Conservation (phyloP, 495 filamentous ascomycete species). For the Clavariopsis aquatica region DNA sequence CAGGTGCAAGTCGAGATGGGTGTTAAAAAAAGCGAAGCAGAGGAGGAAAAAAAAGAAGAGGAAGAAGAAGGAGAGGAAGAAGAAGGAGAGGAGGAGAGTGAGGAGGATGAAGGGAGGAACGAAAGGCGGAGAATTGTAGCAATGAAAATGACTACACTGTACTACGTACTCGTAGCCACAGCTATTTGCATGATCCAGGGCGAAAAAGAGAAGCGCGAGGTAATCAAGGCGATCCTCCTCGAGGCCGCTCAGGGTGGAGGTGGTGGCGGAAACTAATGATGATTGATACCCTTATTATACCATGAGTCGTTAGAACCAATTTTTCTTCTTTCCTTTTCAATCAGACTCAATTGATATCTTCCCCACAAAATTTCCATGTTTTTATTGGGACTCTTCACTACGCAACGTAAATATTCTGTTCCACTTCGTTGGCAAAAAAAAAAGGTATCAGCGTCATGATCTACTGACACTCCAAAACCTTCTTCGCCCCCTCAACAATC, state of each 20-base stretch:
- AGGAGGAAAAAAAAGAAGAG: not conserved
- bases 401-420: too few species aligned
- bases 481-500: constrained; percentile 65
- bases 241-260: constrained; percentile 12
- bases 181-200: constrained; percentile 40
- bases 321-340: too few species aligned
- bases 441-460: too few species aligned
- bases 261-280: not conserved
- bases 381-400: too few species aligned
- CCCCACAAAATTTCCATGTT: too few species aligned
- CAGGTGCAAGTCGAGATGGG: not conserved
- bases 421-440: too few species aligned
- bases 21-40: not conserved
- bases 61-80: not conserved
- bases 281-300: constrained; percentile 2
- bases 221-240: constrained; percentile 25
- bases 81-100: not conserved
- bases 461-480: constrained; percentile 52
- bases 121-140: not conserved
- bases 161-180: constrained; percentile 36
- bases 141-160: constrained; percentile 24
- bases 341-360: too few species aligned
- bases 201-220: constrained; percentile 37
- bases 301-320: too few species aligned
- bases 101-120: not conserved